Evolutionary conservation across 2,329 filamentous ascomycete species (phyloP).

Genomic region (Clarireedia homoeocarpa): DNA sequence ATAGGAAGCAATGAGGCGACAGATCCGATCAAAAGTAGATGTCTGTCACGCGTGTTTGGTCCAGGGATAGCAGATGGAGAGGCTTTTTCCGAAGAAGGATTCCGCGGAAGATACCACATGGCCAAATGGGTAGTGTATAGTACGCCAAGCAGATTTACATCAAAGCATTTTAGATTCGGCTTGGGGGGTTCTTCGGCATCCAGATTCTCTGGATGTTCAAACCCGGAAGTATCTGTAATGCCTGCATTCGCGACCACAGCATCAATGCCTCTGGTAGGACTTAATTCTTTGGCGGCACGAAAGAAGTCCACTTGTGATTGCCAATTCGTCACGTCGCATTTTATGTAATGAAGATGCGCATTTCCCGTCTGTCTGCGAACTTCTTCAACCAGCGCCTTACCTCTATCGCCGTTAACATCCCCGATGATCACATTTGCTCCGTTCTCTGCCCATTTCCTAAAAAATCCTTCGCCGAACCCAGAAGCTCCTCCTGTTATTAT

Average conservation of each 20-base stretch:
- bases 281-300: conserved; percentile 45
- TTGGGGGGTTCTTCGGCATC: conserved; percentile 38
- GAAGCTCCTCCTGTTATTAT: conserved; percentile 58
- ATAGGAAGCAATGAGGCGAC: conserved; percentile 46
- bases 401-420: conserved; percentile 49
- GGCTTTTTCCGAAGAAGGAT: conserved; percentile 35
- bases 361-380: conserved; percentile 37
- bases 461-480: conserved; percentile 49
- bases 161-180: conserved; percentile 45
- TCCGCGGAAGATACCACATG: conserved; percentile 47
- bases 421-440: conserved; percentile 56
- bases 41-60: conserved; percentile 40
- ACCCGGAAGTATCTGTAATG: conserved; percentile 38
- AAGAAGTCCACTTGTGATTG: conserved; percentile 56
- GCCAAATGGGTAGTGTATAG: conserved; percentile 59
- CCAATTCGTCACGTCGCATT: conserved; percentile 60
- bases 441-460: conserved; percentile 43
- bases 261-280: conserved; percentile 49
- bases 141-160: conserved; percentile 57
- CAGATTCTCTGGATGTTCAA: conserved; percentile 38
- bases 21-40: conserved; percentile 55
- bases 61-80: conserved; percentile 27
- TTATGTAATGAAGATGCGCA: conserved; percentile 44
- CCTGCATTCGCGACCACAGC: conserved; percentile 61
- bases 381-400: conserved; percentile 46